Conservation (phyloP, 2,329 filamentous ascomycete species). For the Calonectria pteridis region DNA sequence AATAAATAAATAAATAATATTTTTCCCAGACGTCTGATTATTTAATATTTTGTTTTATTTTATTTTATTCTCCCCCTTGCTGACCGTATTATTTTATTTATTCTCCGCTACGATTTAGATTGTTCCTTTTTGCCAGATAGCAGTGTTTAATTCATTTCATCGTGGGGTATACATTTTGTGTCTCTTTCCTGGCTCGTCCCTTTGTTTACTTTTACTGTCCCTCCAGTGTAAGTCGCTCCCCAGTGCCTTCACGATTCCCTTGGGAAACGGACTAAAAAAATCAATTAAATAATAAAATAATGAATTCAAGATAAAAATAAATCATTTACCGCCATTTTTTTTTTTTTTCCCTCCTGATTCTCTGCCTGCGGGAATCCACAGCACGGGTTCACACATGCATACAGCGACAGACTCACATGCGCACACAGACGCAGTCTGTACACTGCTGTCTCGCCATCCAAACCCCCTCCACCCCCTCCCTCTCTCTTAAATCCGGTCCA, state of each 20-base stretch:
- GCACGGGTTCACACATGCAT: conserved; percentile 24
- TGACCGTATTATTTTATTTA: conserved; percentile 1
- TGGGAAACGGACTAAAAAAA: background rate
- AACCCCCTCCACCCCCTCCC: background rate
- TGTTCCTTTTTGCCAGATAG: background rate
- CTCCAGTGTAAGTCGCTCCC: background rate
- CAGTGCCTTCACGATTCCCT: background rate
- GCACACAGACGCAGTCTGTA: conserved; percentile 1
- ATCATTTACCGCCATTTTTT: conserved; percentile 10
- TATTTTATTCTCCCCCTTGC: background rate
- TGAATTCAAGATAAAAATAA: background rate
- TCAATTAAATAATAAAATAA: background rate
- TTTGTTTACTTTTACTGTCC: background rate
- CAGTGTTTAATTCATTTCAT: background rate
- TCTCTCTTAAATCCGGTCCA: conserved; percentile 3
- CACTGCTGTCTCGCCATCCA: background rate
- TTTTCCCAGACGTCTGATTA: background rate
- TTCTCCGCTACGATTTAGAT: background rate
- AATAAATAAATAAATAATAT: conserved; percentile 6
- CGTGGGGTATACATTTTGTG: background rate
- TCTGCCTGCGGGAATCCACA: conserved; percentile 18
- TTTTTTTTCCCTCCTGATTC: background rate
- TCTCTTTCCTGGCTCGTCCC: background rate
- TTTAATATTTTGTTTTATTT: background rate
- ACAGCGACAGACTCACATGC: conserved; percentile 22